A percentile compares a stretch with the other conserved stretches of the same genome.
Conservation (phyloP, 2,329 filamentous ascomycete species). For the Fusarium hostae region DNA sequence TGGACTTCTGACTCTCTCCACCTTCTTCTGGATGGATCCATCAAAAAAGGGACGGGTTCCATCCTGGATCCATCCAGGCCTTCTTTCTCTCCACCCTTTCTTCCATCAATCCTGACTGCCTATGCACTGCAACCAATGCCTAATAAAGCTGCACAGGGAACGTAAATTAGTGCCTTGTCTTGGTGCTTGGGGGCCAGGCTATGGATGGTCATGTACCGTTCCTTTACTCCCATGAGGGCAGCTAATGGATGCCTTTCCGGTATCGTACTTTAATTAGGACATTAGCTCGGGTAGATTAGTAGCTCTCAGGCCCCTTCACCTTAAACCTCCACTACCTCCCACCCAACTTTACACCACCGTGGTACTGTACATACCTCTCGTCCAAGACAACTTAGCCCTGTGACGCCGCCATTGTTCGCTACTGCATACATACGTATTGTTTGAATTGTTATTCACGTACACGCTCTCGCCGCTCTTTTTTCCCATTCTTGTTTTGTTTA, state of each 20-base stretch:
- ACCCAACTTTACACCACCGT: constrained; percentile 8
- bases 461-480: constrained; percentile 16
- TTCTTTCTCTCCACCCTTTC: constrained; percentile 35
- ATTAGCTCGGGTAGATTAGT: neutral
- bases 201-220: constrained; percentile 11
- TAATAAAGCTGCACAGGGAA: constrained; percentile 35
- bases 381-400: constrained; percentile 18
- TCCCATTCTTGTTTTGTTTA: neutral
- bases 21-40: constrained; percentile 19
- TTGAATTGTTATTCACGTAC: constrained; percentile 15
- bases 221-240: constrained; percentile 11
- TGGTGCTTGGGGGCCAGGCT: constrained; percentile 33
- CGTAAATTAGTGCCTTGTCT: constrained; percentile 42
- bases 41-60: constrained; percentile 35
- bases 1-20: constrained; percentile 8
- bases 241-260: neutral
- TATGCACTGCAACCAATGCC: constrained; percentile 24
- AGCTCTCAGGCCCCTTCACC: constrained; percentile 1
- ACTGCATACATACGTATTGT: constrained; percentile 16
- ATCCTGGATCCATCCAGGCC: constrained; percentile 29
- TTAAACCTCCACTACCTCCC: constrained; percentile 35
- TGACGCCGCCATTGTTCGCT: constrained; percentile 17
- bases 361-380: constrained; percentile 17
- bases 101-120: constrained; percentile 37
- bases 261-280: constrained; percentile 3